Conservation (phyloP, 345 rosid genomes). For the Hevea brasiliensis region DNA sequence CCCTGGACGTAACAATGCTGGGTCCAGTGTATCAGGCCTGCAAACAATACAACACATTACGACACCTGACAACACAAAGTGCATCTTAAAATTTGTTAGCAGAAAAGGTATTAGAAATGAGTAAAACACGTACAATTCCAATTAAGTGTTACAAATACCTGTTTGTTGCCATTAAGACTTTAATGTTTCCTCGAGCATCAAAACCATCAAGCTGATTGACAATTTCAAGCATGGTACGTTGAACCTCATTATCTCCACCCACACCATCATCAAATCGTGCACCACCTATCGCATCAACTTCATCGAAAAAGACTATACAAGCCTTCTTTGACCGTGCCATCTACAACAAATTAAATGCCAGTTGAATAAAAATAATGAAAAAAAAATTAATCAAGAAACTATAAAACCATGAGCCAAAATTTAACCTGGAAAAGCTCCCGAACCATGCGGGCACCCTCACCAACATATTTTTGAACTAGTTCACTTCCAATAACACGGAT, state of each 20-base stretch:
- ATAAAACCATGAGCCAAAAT: background rate
- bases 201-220: too few relatives aligned
- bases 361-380: background rate
- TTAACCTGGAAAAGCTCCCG: conserved; percentile 94
- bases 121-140: background rate
- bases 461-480: conserved; percentile 92
- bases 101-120: background rate
- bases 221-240: conserved; percentile 78
- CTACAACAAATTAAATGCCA: conserved; percentile 29
- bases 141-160: conserved; percentile 41
- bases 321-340: conserved; percentile 91
- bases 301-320: conserved; percentile 82
- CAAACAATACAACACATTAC: background rate
- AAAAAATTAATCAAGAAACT: background rate
- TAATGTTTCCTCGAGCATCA: too few relatives aligned
- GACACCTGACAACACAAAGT: background rate
- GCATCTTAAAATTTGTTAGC: background rate
- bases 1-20: conserved; percentile 92
- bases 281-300: conserved; percentile 83
- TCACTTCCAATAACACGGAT: conserved; percentile 98
- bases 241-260: conserved; percentile 82
- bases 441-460: conserved; percentile 99
- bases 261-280: conserved; percentile 87
- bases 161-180: too few relatives aligned
- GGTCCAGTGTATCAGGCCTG: conserved; percentile 95